Conservation (phyloP, 352 stramenopile species). For the Globisporangium perplexum region DNA sequence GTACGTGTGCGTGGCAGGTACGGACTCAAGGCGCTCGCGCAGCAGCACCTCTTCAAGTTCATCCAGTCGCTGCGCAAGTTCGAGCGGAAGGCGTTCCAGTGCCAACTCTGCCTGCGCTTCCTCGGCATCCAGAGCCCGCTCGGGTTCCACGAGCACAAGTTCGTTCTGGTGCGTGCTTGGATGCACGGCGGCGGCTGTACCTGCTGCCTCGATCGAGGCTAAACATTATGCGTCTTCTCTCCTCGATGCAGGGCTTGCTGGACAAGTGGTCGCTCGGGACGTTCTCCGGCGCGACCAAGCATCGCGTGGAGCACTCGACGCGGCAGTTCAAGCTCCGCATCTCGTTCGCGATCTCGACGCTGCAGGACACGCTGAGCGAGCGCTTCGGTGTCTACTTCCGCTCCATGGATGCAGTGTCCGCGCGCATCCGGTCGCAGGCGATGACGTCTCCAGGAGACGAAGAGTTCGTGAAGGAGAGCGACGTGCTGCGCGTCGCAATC, state of each 20-base stretch:
- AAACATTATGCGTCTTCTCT: not conserved
- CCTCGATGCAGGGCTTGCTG: conserved; percentile 25
- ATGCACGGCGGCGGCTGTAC: not conserved
- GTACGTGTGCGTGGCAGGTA: conserved; percentile 19
- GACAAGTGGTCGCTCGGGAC: conserved; percentile 58
- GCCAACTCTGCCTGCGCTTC: conserved; percentile 63
- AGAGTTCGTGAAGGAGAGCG: conserved; percentile 58
- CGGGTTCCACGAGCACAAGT: conserved; percentile 73
- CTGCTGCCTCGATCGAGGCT: not conserved
- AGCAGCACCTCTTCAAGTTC: conserved; percentile 71
- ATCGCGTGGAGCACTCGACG: conserved; percentile 46
- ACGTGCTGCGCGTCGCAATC: conserved; percentile 49
- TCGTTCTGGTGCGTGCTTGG: conserved; percentile 37
- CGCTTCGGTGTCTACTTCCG: conserved; percentile 64
- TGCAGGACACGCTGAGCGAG: conserved; percentile 53
- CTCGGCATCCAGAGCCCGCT: conserved; percentile 59
- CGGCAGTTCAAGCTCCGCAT: conserved; percentile 62
- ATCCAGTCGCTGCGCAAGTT: conserved; percentile 76
- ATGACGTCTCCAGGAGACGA: conserved; percentile 25
- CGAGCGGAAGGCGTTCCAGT: conserved; percentile 59
- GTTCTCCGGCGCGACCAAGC: conserved; percentile 42
- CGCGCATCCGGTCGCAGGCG: conserved; percentile 32
- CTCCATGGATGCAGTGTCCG: conserved; percentile 33
- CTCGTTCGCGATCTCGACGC: conserved; percentile 33
- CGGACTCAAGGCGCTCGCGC: conserved; percentile 62